These are phyloP conservation scores for Meredithiella fracta DNA, from an alignment of 2,329 filamentous ascomycete species.

Conservation along the genomic window DNA sequence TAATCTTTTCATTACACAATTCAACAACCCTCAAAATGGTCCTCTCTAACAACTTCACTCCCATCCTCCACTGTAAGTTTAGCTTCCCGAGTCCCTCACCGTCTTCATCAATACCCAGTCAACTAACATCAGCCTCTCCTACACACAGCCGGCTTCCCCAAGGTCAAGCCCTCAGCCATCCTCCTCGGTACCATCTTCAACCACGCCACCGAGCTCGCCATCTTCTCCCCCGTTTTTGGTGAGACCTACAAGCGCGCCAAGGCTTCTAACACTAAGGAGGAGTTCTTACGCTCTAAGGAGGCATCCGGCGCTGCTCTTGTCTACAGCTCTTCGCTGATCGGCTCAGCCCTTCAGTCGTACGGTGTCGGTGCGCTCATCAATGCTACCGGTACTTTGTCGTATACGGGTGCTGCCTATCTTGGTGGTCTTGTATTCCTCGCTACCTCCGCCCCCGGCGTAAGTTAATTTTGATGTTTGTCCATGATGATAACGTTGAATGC, in stretches of 20 bases:
- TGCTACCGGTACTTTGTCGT: slow-evolving; percentile 82
- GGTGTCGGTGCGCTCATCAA: slow-evolving; percentile 84
- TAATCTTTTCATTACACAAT: not conserved
- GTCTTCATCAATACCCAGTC: not conserved
- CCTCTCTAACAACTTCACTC: slow-evolving; percentile 12
- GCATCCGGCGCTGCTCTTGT: slow-evolving; percentile 71
- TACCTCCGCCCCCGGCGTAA: slow-evolving; percentile 69
- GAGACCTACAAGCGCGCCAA: slow-evolving; percentile 89
- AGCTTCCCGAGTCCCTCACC: not conserved
- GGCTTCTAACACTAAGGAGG: slow-evolving; percentile 83
- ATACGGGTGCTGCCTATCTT: slow-evolving; percentile 93
- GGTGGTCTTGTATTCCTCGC: slow-evolving; percentile 84
- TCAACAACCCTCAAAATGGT: slow-evolving; percentile 11
- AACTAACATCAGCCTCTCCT: slow-evolving; percentile 10
- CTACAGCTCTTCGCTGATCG: slow-evolving; percentile 79
- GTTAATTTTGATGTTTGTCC: slow-evolving; percentile 21
- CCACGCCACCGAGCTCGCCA: slow-evolving; percentile 75
- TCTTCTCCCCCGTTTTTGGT: slow-evolving; percentile 80
- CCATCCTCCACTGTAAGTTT: slow-evolving; percentile 13
- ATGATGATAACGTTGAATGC: not conserved
- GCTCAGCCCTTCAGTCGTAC: slow-evolving; percentile 77
- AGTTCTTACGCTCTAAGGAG: slow-evolving; percentile 90
- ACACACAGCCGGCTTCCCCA: slow-evolving; percentile 33
- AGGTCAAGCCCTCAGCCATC: slow-evolving; percentile 96
- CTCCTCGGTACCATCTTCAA: slow-evolving; percentile 92